phyloP scores from a whole-genome alignment of 208 protist species.

The Leishmania gerbilli region DNA sequence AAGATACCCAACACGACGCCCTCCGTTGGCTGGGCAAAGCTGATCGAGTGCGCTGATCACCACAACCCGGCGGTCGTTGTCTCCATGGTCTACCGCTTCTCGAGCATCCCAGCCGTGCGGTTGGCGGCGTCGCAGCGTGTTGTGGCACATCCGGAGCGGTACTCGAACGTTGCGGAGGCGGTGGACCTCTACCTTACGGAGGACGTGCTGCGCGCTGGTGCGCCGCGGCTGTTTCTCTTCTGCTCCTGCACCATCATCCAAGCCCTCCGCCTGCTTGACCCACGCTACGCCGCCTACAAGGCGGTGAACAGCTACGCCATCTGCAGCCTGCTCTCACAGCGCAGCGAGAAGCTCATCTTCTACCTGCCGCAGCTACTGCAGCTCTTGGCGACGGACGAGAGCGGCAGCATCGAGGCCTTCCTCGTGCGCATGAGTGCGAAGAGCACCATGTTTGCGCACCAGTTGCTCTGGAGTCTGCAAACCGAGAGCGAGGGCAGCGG shows the following conservation, averaged over 20 bases:
- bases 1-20: slow-evolving; percentile 34
- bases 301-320: slow-evolving; percentile 72
- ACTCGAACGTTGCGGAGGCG: slow-evolving; percentile 57
- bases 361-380: slow-evolving; percentile 92
- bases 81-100: slow-evolving; percentile 68
- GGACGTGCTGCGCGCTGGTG: slow-evolving; percentile 57
- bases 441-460: slow-evolving; percentile 83
- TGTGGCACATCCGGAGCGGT: slow-evolving; percentile 51
- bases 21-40: slow-evolving; percentile 33
- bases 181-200: slow-evolving; percentile 76
- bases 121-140: slow-evolving; percentile 38
- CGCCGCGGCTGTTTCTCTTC: slow-evolving; percentile 68
- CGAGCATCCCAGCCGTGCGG: slow-evolving; percentile 46
- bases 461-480: slow-evolving; percentile 86
- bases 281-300: slow-evolving; percentile 49
- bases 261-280: slow-evolving; percentile 68
- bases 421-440: slow-evolving; percentile 55
- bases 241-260: slow-evolving; percentile 69
- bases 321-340: slow-evolving; percentile 73
- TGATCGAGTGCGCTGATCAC: slow-evolving; percentile 50
- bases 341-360: slow-evolving; percentile 84
- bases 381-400: slow-evolving; percentile 63
- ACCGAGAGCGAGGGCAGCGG: slow-evolving; percentile 65
- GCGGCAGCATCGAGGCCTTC: slow-evolving; percentile 57
- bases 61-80: slow-evolving; percentile 72